phyloP scores from a whole-genome alignment of 768 basidiomycete genomes.

The Mycena vitilis region DNA sequence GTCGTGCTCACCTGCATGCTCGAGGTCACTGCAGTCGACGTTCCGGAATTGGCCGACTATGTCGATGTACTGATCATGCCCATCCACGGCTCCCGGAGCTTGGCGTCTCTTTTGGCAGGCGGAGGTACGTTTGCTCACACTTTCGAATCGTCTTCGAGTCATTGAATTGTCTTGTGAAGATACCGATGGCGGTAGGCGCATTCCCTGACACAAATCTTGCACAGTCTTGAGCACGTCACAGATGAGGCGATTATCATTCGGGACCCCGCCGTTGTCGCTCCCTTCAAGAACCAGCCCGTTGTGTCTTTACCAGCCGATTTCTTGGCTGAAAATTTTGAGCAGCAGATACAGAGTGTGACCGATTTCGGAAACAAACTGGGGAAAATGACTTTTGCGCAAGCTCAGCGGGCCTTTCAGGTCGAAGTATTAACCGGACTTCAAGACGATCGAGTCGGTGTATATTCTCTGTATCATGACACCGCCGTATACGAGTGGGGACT shows the following conservation, averaged over 20 bases:
- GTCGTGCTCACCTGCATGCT: background rate
- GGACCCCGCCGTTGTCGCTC: conserved; percentile 13
- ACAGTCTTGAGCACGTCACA: conserved; percentile 1
- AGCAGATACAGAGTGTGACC: conserved; percentile 20
- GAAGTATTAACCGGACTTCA: conserved; percentile 51
- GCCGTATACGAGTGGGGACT: conserved; percentile 53
- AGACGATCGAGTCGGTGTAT: conserved; percentile 53
- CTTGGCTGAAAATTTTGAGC: conserved; percentile 16
- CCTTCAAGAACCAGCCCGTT: conserved; percentile 14
- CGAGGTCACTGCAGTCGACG: conserved; percentile 28
- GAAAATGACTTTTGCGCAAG: background rate
- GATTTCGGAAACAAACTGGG: conserved; percentile 18
- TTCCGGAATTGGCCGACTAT: conserved; percentile 11
- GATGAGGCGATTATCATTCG: conserved; percentile 31
- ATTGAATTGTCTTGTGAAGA: conserved; percentile 4
- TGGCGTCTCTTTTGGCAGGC: conserved; percentile 24
- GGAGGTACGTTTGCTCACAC: conserved; percentile 8
- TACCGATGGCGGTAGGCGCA: conserved; percentile 26
- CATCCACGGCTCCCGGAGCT: conserved; percentile 20
- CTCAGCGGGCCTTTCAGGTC: conserved; percentile 37
- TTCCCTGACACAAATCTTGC: background rate
- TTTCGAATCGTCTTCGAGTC: too few species aligned
- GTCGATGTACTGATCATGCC: conserved; percentile 23
- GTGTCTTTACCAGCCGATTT: conserved; percentile 16
- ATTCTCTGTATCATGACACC: conserved; percentile 57